These are phyloP conservation scores for Akebia trifoliata DNA, from an alignment of 164 flowering plant genomes.

Conservation along the genomic window DNA sequence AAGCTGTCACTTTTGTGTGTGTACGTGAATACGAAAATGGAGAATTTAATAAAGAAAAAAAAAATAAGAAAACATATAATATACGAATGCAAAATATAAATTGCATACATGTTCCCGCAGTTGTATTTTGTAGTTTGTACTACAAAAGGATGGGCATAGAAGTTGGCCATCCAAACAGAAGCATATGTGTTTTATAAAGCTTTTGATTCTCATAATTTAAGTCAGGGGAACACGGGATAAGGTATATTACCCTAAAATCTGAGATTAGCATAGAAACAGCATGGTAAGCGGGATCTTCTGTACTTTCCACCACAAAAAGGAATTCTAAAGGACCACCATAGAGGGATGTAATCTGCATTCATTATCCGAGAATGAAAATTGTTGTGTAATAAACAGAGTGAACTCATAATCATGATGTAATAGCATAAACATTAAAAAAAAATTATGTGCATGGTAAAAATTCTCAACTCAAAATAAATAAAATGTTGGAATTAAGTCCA, in stretches of 20 bases:
- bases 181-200: too few species aligned
- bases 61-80: neutral
- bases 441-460: neutral
- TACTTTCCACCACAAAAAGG: conserved; percentile 87
- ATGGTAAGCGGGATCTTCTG: conserved; percentile 88
- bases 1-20: neutral
- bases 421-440: too few species aligned
- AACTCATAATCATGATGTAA: too few species aligned
- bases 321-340: conserved; percentile 96
- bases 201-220: too few species aligned
- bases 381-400: too few species aligned
- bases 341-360: conserved; percentile 79
- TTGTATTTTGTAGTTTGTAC: neutral
- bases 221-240: neutral
- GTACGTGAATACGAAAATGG: too few species aligned
- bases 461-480: neutral
- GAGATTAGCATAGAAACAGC: conserved; percentile 55
- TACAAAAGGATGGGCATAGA: neutral
- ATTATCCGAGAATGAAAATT: neutral
- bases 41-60: too few species aligned
- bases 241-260: conserved; percentile 51
- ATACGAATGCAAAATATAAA: neutral
- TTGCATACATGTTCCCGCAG: neutral
- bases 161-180: too few species aligned
- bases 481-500: conserved; percentile 1